Evolutionary conservation across 2,329 filamentous ascomycete genomes (phyloP), one percentile per base, ranked within the genome.

Genomic region (Macroventuria anomochaeta): DNA sequence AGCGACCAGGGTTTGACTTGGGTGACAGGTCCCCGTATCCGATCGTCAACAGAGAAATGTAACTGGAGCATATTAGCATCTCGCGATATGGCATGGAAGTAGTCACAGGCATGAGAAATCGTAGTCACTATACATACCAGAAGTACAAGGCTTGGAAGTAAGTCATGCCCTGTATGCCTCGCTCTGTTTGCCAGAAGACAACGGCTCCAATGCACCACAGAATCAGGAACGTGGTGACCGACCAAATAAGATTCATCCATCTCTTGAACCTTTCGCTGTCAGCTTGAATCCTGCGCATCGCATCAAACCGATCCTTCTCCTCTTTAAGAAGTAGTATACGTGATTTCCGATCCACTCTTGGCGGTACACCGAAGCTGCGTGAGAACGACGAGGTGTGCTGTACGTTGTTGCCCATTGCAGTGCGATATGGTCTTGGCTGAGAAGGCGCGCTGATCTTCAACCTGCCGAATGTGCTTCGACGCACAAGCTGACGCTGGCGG

Each of bases 91-190:
- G n/a, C n/a, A n/a, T n/a, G n/a, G n/a, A n/a, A n/a, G n/a, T n/a
- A n/a, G n/a, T n/a, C n/a, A n/a, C n/a, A n/a, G n/a, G n/a, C n/a
- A 25, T 25, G 5, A 25, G 23, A 5, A 25, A 25, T 8, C 5
- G 23, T 25, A 25, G 23, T 25, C 6, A 6, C 4, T 3, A 25
- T 7, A 47, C 50, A 72, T 95, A 97, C 62, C 87, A 87, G 69
- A 96, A 96, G 75, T 96, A 96, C 36, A 97, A 81, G 0, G 87
- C 84, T 51, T 92, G 80, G 63, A 93, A 96, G 68, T 96, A 97
- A 1, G 76, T 81, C 85, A 91, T 76, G 1, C 68, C 62, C 61
- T 85, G 83, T 0, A 79, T 77, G 2, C 80, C 63, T 7, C 75
- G 67, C 61, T 89, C 87, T 0, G 83, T 79, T 26, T 76, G 65